Evolutionary conservation across 148 eudicot species (phyloP), one percentile per base, ranked within the genome.

Genomic region (Hydrangea macrophylla): DNA sequence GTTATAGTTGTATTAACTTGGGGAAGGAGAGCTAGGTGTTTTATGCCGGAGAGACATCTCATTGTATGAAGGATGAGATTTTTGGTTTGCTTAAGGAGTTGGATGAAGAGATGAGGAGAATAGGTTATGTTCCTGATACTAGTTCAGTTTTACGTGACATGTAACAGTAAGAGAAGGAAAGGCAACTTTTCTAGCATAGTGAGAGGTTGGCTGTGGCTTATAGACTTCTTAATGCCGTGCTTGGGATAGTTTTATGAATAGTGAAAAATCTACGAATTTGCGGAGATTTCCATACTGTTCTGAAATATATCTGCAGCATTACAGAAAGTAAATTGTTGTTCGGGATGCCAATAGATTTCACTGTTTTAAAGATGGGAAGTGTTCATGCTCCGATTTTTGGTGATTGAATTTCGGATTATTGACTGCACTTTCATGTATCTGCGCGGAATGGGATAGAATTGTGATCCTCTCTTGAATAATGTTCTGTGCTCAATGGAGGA

Each of bases 381-480:
- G 96, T 66, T 87, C 92, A 17, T 87, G 96, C 71, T 73, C 81
- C 37, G 96, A 87, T 65, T 90, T 90, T 73, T 90, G 96, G 92
- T 90, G 74, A 82, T 3, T n/a, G 15, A n/a, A 31, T 48, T 48
- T 6, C 6, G 23, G 17, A 48, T 48, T 1, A 12, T 11, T 10
- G 0, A 4, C n/a, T 48, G 5, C 6, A 11, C n/a, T 8, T 48
- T 48, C 5, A 1, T 18, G 22, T 18, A 18, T 48, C 53, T 48
- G 53, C 53, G 22, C 5, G 17, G 53, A 15, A 48, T 48, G 23
- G 51, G 18, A 48, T 48, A 18, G 53, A 48, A 15, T 48, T 22
- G 7, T 15, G 4, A 0, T 48, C 53, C 53, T 48, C 15, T 15
- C 20, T 48, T 48, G 0, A 18, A 48, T 6, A 22, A 48, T 48